Percentiles rank a stretch among this genome's conserved stretches.
phyloP scores from a whole-genome alignment of 1,284 basidiomycete species.

The Kalmanozyma brasiliensis region DNA sequence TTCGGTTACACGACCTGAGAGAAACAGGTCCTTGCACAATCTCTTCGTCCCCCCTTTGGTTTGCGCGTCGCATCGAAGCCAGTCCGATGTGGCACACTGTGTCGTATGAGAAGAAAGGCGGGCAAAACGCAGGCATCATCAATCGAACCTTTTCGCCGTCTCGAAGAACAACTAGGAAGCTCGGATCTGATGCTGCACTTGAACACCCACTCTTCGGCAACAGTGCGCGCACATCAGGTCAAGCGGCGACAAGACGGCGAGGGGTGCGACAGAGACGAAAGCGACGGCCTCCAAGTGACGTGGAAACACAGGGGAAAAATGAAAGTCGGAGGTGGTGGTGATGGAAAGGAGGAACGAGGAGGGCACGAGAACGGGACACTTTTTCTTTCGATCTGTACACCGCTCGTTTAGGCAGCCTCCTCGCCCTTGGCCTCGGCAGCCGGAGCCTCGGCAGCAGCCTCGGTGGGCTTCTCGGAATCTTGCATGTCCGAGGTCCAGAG shows the following conservation, averaged over 20 bases:
- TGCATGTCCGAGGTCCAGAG: conserved; percentile 94
- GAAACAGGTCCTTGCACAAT: conserved; percentile 43
- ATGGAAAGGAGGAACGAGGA: conserved; percentile 12
- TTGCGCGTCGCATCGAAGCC: conserved; percentile 20
- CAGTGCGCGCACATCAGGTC: conserved; percentile 29
- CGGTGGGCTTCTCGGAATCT: conserved; percentile 68
- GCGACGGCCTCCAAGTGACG: conserved; percentile 48
- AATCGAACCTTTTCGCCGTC: conserved; percentile 1
- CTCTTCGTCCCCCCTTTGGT: conserved; percentile 17
- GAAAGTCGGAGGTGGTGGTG: conserved; percentile 6
- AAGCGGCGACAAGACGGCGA: conserved; percentile 12
- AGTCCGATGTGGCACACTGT: conserved; percentile 17
- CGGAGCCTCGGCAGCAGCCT: conserved; percentile 59
- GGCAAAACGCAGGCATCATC: neutral
- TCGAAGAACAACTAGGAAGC: neutral
- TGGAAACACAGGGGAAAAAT: conserved; percentile 22
- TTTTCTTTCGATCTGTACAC: conserved; percentile 42
- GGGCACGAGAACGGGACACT: conserved; percentile 16
- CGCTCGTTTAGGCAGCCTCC: conserved; percentile 63
- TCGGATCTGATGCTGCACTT: conserved; percentile 12
- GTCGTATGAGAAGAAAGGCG: conserved; percentile 1
- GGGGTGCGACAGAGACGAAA: conserved; percentile 40
- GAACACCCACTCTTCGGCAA: conserved; percentile 1
- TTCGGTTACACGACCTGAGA: conserved; percentile 40
- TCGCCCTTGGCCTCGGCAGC: conserved; percentile 65